phyloP scores from a whole-genome alignment of 495 filamentous ascomycete species.

The Niebla homalea region DNA sequence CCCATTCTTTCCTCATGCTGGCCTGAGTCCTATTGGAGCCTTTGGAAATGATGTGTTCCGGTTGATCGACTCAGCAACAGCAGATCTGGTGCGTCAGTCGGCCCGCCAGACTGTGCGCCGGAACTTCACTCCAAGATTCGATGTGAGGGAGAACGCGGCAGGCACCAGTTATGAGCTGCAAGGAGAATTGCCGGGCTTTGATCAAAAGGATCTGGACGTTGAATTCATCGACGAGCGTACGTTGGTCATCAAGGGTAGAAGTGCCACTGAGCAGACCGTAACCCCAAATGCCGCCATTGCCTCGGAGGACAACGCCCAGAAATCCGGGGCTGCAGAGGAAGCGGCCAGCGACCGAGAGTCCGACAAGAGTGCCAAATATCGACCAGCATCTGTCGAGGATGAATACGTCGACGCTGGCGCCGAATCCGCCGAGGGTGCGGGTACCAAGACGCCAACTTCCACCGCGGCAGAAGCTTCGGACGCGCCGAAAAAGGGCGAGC shows the following conservation, averaged over 20 bases:
- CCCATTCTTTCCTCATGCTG: constrained; percentile 11
- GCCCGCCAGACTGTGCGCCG: constrained; percentile 6
- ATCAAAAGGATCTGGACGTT: constrained; percentile 63
- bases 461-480: constrained; percentile 7
- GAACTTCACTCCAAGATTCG: constrained; percentile 63
- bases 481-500: neutral
- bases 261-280: constrained; percentile 39
- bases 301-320: constrained; percentile 17
- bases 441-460: constrained; percentile 17
- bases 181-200: constrained; percentile 76
- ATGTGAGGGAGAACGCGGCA: constrained; percentile 49
- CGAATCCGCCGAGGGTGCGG: constrained; percentile 23
- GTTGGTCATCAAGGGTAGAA: constrained; percentile 56
- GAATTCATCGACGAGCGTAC: constrained; percentile 76
- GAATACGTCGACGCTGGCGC: constrained; percentile 30
- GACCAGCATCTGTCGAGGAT: constrained; percentile 56
- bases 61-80: constrained; percentile 9
- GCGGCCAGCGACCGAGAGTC: constrained; percentile 24
- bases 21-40: neutral
- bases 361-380: constrained; percentile 13
- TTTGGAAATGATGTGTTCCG: constrained; percentile 9
- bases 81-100: constrained; percentile 6
- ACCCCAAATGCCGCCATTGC: constrained; percentile 21
- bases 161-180: constrained; percentile 61
- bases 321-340: constrained; percentile 7